phyloP scores from a whole-genome alignment of 1,284 basidiomycete species.

The Trichosporon faecale region DNA sequence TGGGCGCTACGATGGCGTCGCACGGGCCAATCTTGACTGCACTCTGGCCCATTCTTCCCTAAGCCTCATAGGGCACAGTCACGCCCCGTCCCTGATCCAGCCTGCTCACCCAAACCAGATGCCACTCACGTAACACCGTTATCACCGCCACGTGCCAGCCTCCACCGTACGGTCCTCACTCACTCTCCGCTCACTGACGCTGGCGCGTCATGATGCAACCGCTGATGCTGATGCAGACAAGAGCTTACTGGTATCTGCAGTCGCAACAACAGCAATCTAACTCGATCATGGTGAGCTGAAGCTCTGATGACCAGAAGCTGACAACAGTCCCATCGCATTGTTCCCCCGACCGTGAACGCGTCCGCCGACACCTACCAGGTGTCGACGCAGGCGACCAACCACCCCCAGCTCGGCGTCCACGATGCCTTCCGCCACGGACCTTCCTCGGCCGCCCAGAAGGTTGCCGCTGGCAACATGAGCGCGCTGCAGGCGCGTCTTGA shows the following conservation, averaged over 20 bases:
- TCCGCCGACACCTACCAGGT: conserved; percentile 42
- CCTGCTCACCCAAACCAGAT: not conserved
- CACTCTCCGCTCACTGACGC: not conserved
- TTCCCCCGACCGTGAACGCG: conserved; percentile 40
- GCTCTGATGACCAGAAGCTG: not conserved
- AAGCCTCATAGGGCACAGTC: not conserved
- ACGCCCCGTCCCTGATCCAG: not conserved
- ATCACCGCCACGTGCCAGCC: conserved; percentile 4
- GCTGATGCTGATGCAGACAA: not conserved
- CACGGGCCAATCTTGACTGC: not conserved
- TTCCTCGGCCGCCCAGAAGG: conserved; percentile 39
- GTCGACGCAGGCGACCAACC: conserved; percentile 46
- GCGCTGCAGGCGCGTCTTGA: conserved; percentile 48
- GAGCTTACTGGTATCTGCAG: not conserved
- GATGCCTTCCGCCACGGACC: conserved; percentile 49
- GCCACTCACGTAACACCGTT: conserved; percentile 9
- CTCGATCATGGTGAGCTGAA: conserved; percentile 29
- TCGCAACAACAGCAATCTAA: conserved; percentile 12
- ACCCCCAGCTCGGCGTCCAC: conserved; percentile 45
- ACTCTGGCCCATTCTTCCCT: not conserved
- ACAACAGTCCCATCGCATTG: conserved; percentile 42
- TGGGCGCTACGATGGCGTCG: not conserved
- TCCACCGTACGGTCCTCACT: not conserved
- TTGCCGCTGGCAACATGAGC: conserved; percentile 35
- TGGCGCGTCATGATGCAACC: conserved; percentile 15